phyloP scores from a whole-genome alignment of 2,329 filamentous ascomycete genomes.

The Chrysoporthe austroafricana region DNA sequence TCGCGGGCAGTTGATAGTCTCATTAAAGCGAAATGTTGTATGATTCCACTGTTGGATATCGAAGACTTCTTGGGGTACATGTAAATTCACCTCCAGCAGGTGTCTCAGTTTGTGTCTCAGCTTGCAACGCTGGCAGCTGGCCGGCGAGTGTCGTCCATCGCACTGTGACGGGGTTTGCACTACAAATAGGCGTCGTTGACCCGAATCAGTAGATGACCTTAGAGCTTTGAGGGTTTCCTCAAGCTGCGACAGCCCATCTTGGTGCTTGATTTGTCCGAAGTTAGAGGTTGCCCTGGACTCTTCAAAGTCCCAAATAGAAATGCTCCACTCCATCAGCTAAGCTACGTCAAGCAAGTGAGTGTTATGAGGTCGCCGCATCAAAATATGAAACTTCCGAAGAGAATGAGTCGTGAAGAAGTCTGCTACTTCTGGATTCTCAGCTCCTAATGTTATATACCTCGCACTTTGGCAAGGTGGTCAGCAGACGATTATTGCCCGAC shows the following conservation, averaged over 20 bases:
- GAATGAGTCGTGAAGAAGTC: neutral
- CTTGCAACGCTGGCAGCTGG: neutral
- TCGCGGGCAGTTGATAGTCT: constrained; percentile 22
- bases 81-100: neutral
- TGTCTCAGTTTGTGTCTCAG: neutral
- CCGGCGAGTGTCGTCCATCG: neutral
- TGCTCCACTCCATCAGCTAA: neutral
- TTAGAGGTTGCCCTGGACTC: neutral
- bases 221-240: neutral
- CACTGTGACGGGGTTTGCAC: neutral
- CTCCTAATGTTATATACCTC: neutral
- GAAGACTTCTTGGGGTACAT: constrained; percentile 8
- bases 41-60: constrained; percentile 18
- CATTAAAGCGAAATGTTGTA: constrained; percentile 25
- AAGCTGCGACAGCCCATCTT: neutral
- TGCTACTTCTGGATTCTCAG: neutral
- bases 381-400: neutral
- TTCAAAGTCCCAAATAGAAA: constrained; percentile 1
- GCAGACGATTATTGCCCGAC: constrained; percentile 1
- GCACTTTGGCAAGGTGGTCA: neutral
- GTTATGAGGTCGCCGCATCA: neutral
- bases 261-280: neutral
- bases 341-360: neutral
- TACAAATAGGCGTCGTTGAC: neutral
- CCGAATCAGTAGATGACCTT: neutral